These are phyloP conservation scores for Rhodamnia argentea DNA, from an alignment of 345 rosid genomes.

Conservation along the genomic window DNA sequence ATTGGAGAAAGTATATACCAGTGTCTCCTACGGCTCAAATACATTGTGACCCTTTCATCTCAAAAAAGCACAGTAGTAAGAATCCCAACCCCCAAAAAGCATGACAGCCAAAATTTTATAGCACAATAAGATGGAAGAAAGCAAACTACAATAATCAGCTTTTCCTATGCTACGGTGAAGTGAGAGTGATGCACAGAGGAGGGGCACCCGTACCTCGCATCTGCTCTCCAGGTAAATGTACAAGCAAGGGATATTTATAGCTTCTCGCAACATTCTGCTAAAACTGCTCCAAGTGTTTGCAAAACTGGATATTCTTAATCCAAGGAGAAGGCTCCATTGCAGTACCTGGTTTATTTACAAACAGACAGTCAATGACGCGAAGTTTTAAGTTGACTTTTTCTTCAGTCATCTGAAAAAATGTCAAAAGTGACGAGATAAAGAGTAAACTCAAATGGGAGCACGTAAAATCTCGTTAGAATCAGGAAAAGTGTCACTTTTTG, in stretches of 20 bases:
- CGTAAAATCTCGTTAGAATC: neutral
- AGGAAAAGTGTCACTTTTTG: neutral
- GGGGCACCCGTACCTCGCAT: neutral
- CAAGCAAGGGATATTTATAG: neutral
- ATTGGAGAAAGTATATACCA: neutral
- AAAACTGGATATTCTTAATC: slow-evolving; percentile 7
- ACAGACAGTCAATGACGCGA: neutral
- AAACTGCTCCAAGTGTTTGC: neutral
- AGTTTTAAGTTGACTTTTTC: neutral
- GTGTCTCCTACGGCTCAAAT: neutral
- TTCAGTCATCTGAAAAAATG: neutral
- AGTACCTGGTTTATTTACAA: slow-evolving; percentile 24
- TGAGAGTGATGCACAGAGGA: neutral
- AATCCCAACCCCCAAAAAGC: neutral
- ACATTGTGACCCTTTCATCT: neutral
- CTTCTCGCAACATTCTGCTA: neutral
- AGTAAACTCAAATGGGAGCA: neutral
- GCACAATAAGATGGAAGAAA: neutral
- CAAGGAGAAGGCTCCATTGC: slow-evolving; percentile 39
- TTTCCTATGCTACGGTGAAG: neutral
- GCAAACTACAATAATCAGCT: neutral
- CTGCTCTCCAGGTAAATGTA: neutral
- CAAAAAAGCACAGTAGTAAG: neutral
- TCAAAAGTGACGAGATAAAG: neutral
- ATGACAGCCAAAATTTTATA: neutral